phyloP scores from a whole-genome alignment of 1,139 yeast genomes.

The Hemisphaericaspora lyxosophila region DNA sequence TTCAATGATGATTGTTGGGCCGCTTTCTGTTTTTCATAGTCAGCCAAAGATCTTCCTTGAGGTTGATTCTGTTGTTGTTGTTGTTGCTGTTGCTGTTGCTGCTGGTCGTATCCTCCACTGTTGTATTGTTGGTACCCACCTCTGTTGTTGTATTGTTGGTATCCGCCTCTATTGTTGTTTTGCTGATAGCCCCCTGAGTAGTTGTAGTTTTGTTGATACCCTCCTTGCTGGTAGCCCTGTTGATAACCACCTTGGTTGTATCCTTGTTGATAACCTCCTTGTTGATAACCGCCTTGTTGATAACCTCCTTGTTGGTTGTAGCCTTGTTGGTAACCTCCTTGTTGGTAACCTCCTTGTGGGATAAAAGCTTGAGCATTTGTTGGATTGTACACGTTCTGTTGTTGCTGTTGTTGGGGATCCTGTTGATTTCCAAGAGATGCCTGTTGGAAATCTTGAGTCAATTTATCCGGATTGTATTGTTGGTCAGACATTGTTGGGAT shows the following conservation, averaged over 20 bases:
- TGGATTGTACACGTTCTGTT: slow-evolving; percentile 35
- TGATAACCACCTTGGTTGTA: no score
- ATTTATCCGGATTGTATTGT: slow-evolving; percentile 48
- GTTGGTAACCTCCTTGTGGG: slow-evolving; percentile 29
- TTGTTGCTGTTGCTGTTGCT: slow-evolving; percentile 20
- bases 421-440: slow-evolving; percentile 35
- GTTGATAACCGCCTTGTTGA: slow-evolving; percentile 21
- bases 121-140: slow-evolving; percentile 31
- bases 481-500: slow-evolving; percentile 44
- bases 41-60: slow-evolving; percentile 81
- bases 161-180: slow-evolving; percentile 26
- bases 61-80: slow-evolving; percentile 23
- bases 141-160: slow-evolving; percentile 20
- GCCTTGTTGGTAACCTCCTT: slow-evolving; percentile 17
- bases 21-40: slow-evolving; percentile 73
- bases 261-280: slow-evolving; percentile 8
- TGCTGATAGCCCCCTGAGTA: slow-evolving; percentile 25
- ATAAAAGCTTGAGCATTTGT: slow-evolving; percentile 43
- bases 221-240: slow-evolving; percentile 23
- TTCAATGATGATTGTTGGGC: slow-evolving; percentile 38
- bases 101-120: slow-evolving; percentile 29
- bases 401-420: slow-evolving; percentile 18
- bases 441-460: slow-evolving; percentile 56
- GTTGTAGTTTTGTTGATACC: slow-evolving; percentile 24
- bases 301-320: slow-evolving; percentile 19